phyloP scores from a whole-genome alignment of 768 basidiomycete genomes.

The Xerocomus spinulosus region DNA sequence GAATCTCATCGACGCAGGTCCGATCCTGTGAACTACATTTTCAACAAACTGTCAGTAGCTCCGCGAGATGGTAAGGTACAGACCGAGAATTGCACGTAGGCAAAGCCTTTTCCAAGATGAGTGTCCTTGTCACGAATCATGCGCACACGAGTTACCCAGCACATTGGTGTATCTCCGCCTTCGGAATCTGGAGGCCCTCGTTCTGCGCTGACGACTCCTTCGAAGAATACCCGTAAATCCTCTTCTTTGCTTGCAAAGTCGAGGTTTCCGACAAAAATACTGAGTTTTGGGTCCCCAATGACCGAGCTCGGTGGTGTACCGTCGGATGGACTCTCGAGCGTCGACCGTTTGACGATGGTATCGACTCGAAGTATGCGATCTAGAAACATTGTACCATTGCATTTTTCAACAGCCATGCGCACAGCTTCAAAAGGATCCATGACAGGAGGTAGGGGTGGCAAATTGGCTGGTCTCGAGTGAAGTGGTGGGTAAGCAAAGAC shows the following conservation, averaged over 20 bases:
- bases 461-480: constrained; percentile 39
- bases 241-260: constrained; percentile 92
- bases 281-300: constrained; percentile 67
- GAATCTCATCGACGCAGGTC: constrained; percentile 86
- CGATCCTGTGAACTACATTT: constrained; percentile 55
- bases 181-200: constrained; percentile 50
- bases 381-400: constrained; percentile 70
- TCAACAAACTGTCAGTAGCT: neutral
- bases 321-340: constrained; percentile 16
- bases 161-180: constrained; percentile 33
- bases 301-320: constrained; percentile 21
- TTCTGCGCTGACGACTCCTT: constrained; percentile 67
- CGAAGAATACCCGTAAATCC: constrained; percentile 83
- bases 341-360: constrained; percentile 39
- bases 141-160: constrained; percentile 82
- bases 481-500: constrained; percentile 76
- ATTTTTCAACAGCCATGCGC: constrained; percentile 47
- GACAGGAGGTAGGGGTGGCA: constrained; percentile 45
- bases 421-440: constrained; percentile 75
- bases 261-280: constrained; percentile 88
- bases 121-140: constrained; percentile 88
- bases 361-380: constrained; percentile 81
- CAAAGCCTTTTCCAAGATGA: constrained; percentile 93
- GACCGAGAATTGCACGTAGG: constrained; percentile 85
- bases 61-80: neutral